Evolutionary conservation across 768 basidiomycete species (phyloP).

Genomic region (Coprinellus micaceus): DNA sequence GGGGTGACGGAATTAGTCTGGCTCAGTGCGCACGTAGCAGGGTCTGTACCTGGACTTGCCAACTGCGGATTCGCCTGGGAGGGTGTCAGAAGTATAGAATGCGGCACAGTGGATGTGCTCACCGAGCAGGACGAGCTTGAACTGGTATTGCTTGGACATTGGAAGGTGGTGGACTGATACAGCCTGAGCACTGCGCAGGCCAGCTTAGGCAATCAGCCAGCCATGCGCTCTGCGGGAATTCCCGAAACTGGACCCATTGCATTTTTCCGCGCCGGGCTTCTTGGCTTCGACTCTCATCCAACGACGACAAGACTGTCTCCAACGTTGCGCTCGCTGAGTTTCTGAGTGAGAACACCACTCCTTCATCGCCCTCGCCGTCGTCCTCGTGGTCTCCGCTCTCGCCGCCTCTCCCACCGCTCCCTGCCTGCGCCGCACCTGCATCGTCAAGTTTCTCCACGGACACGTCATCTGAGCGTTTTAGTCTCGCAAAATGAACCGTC

Average conservation of each 20-base stretch:
- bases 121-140: constrained; percentile 97
- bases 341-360: constrained; percentile 1
- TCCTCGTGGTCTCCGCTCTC: not conserved
- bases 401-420: constrained; percentile 14
- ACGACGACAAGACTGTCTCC: constrained; percentile 1
- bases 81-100: constrained; percentile 12
- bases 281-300: constrained; percentile 8
- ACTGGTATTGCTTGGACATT: constrained; percentile 92
- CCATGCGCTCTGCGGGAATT: constrained; percentile 24
- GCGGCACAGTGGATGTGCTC: constrained; percentile 20
- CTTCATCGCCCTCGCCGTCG: not conserved
- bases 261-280: constrained; percentile 16
- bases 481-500: constrained; percentile 69
- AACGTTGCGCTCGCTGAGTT: constrained; percentile 5
- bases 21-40: constrained; percentile 18
- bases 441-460: constrained; percentile 13
- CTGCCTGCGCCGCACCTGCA: constrained; percentile 18
- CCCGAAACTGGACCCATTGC: constrained; percentile 22
- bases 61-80: constrained; percentile 89
- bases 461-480: constrained; percentile 34
- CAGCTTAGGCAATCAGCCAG: constrained; percentile 11
- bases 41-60: constrained; percentile 83
- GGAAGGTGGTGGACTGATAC: constrained; percentile 23
- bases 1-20: constrained; percentile 24
- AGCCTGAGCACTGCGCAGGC: constrained; percentile 2